Conservation (phyloP, 2,329 filamentous ascomycete species). For the Albophoma yamanashiensis region DNA sequence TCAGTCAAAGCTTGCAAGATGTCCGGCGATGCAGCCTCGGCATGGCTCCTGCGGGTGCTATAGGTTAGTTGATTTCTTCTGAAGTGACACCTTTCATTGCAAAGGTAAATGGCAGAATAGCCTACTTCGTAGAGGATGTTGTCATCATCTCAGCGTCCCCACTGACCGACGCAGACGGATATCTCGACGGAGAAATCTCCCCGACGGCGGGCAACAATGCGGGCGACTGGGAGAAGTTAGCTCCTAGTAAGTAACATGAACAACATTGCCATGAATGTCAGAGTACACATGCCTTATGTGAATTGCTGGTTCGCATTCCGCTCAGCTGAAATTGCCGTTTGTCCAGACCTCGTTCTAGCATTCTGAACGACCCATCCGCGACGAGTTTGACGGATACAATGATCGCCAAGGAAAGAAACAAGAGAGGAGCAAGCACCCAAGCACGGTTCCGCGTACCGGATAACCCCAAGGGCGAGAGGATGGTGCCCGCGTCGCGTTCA, state of each 20-base stretch:
- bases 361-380: neutral
- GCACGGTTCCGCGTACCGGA: neutral
- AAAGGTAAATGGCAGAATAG: neutral
- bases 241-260: neutral
- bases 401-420: slow-evolving; percentile 2
- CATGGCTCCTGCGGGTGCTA: neutral
- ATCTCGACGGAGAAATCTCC: neutral
- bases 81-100: neutral
- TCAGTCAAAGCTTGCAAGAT: slow-evolving; percentile 7
- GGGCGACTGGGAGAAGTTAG: neutral
- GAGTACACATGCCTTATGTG: slow-evolving; percentile 5
- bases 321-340: slow-evolving; percentile 15
- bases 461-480: neutral
- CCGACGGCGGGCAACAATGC: neutral
- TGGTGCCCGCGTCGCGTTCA: neutral
- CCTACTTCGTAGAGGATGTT: neutral
- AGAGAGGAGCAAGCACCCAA: slow-evolving; percentile 1
- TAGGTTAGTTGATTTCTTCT: neutral
- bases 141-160: neutral
- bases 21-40: neutral
- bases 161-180: neutral
- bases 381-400: slow-evolving; percentile 3
- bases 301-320: slow-evolving; percentile 6
- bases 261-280: neutral
- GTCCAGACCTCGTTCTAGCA: neutral